Conservation (phyloP, 2,329 filamentous ascomycete genomes). For the Aspergillus pseudotamarii region DNA sequence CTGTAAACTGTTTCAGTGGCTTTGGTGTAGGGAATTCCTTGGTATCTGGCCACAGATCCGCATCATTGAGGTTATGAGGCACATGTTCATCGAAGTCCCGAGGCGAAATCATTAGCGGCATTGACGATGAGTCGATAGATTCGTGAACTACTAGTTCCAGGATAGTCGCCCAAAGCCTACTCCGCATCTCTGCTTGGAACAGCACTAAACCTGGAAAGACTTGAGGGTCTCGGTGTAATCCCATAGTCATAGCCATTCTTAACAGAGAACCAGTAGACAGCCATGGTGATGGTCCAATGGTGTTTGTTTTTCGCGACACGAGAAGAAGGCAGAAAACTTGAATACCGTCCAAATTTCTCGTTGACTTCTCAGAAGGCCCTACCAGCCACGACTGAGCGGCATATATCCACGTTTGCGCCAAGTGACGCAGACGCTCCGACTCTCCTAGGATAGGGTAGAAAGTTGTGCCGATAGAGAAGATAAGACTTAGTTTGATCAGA, state of each 20-base stretch:
- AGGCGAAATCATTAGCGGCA: conserved; percentile 9
- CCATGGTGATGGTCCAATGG: conserved; percentile 25
- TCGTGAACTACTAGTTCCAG: conserved; percentile 20
- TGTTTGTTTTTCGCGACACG: conserved; percentile 32
- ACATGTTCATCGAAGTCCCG: conserved; percentile 9
- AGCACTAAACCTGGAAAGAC: conserved; percentile 22
- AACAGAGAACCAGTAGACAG: conserved; percentile 28
- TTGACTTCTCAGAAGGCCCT: conserved; percentile 36
- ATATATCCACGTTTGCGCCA: conserved; percentile 33
- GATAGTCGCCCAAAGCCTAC: conserved; percentile 22
- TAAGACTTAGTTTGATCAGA: conserved; percentile 34
- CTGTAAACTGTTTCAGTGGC: conserved; percentile 20
- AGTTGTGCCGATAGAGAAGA: conserved; percentile 35
- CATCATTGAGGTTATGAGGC: conserved; percentile 31
- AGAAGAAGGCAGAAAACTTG: conserved; percentile 40
- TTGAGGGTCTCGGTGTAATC: conserved; percentile 32
- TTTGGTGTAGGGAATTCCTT: conserved; percentile 12
- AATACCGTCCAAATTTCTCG: conserved; percentile 32
- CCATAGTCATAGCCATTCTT: conserved; percentile 30
- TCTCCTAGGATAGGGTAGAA: conserved; percentile 24
- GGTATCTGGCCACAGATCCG: conserved; percentile 24
- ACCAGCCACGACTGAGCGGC: conserved; percentile 40
- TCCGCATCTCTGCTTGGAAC: conserved; percentile 18
- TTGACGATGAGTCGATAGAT: conserved; percentile 17
- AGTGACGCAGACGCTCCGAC: conserved; percentile 9